phyloP scores from a whole-genome alignment of 345 rosid species.

The Garcia nutans region DNA sequence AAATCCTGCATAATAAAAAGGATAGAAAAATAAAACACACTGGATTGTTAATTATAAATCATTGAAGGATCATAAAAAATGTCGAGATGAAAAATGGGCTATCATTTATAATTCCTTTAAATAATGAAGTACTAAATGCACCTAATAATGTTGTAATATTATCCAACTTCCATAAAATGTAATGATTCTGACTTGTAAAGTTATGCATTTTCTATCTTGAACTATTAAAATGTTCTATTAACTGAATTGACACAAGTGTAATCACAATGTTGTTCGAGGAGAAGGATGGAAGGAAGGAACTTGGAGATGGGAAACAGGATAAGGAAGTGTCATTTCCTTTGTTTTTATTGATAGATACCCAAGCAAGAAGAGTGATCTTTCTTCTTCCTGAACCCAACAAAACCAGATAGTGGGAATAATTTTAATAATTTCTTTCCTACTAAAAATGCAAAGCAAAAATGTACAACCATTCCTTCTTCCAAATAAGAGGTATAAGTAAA shows the following conservation, averaged over 20 bases:
- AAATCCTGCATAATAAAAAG: constrained; percentile 56
- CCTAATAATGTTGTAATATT: neutral
- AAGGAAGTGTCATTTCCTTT: neutral
- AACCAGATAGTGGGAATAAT: too few relatives aligned
- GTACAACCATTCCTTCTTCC: neutral
- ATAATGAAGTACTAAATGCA: neutral
- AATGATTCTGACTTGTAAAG: neutral
- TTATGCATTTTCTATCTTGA: neutral
- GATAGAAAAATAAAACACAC: neutral
- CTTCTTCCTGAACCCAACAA: neutral
- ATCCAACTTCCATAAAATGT: neutral
- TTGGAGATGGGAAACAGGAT: neutral
- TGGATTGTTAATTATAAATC: neutral
- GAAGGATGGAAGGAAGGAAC: neutral
- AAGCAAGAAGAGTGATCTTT: neutral
- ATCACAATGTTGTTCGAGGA: neutral
- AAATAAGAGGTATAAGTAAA: neutral
- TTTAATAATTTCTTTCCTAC: too few relatives aligned
- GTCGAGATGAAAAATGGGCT: neutral
- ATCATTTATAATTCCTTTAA: neutral
- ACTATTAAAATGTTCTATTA: too few relatives aligned
- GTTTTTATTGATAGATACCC: neutral
- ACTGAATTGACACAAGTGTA: neutral
- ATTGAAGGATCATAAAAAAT: neutral
- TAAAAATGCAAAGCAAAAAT: too few relatives aligned